Evolutionary conservation across 345 rosid genomes (phyloP).

Genomic region (Syzygium oleosum): DNA sequence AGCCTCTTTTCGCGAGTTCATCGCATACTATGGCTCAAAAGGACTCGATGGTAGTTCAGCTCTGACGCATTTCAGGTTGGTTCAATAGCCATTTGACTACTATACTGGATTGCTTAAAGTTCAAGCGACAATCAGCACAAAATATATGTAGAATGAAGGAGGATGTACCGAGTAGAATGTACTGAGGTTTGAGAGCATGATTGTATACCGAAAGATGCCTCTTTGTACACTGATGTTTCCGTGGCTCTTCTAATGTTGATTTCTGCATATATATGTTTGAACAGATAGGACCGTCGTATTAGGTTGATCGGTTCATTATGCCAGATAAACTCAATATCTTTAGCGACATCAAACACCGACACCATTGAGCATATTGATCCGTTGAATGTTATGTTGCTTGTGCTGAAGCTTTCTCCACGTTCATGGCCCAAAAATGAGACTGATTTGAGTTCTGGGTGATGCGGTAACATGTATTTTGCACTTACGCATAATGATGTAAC

Average conservation of each 20-base stretch:
- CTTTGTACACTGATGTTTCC: neutral
- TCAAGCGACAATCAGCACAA: neutral
- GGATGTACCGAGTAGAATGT: neutral
- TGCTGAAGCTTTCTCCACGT: too few relatives aligned
- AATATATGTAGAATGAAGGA: neutral
- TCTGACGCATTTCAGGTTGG: constrained; percentile 19
- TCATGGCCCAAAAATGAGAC: too few relatives aligned
- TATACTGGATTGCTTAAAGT: neutral
- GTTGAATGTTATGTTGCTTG: too few relatives aligned
- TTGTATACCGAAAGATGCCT: neutral
- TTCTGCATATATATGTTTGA: neutral
- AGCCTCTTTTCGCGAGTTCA: constrained; percentile 12
- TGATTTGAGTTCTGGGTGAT: too few relatives aligned
- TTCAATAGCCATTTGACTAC: neutral
- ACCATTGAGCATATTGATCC: neutral
- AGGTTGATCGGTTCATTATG: neutral
- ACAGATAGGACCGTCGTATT: neutral
- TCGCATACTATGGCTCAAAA: constrained; percentile 3
- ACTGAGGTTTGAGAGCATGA: neutral
- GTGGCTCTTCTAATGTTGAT: too few relatives aligned
- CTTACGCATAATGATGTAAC: too few relatives aligned
- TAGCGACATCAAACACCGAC: neutral
- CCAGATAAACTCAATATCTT: neutral
- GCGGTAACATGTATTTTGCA: too few relatives aligned
- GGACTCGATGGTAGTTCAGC: constrained; percentile 36